These are phyloP conservation scores for Plantago ovata DNA, from an alignment of 257 asterid species.

Conservation along the genomic window DNA sequence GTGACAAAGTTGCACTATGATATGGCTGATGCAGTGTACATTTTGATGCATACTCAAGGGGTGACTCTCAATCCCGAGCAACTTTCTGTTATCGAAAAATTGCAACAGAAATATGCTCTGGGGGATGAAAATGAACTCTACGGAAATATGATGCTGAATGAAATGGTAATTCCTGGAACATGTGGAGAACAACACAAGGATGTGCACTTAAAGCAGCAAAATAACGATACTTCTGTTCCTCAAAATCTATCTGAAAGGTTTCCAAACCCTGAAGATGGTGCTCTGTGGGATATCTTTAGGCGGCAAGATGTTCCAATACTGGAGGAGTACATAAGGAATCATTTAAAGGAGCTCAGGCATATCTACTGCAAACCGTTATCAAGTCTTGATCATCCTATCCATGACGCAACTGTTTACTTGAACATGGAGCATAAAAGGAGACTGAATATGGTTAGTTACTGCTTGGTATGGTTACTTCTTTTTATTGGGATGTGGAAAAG, in stretches of 20 bases:
- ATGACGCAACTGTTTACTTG: too few species aligned
- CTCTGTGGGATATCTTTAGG: conserved; percentile 93
- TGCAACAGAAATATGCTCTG: conserved; percentile 41
- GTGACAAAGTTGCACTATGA: conserved; percentile 87
- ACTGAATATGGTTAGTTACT: too few species aligned
- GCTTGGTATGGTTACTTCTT: too few species aligned
- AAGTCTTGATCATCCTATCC: too few species aligned
- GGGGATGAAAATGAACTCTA: conserved; percentile 54
- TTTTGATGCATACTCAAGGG: conserved; percentile 56
- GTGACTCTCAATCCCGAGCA: conserved; percentile 24
- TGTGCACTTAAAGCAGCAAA: conserved; percentile 19
- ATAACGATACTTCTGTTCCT: conserved; percentile 14
- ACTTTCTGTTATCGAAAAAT: conserved; percentile 26
- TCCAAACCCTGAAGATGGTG: conserved; percentile 55
- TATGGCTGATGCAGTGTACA: conserved; percentile 94
- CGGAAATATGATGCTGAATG: conserved; percentile 16
- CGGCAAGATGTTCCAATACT: conserved; percentile 72
- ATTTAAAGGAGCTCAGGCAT: conserved; percentile 55
- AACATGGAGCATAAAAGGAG: too few species aligned
- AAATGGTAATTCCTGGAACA: conserved; percentile 17
- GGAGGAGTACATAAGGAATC: conserved; percentile 50
- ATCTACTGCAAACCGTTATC: conserved; percentile 31
- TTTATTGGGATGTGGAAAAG: too few species aligned
- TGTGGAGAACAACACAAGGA: conserved; percentile 17
- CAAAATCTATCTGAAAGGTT: conserved; percentile 24